Base-by-base conservation (phyloP, 805 yeast species). In the Millerozyma acaciae region DNA sequence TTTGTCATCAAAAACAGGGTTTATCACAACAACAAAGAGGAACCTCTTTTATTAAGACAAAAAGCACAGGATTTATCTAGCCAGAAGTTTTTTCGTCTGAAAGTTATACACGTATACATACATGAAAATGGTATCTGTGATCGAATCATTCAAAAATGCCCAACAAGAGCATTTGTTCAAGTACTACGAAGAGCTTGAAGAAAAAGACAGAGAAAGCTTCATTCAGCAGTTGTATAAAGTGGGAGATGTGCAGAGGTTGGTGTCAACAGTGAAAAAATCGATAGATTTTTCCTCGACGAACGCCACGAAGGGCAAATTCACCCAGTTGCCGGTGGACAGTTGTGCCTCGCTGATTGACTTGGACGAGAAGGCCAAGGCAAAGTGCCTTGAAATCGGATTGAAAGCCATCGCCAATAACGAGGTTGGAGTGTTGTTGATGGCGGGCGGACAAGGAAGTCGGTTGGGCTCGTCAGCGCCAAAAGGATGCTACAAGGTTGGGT, bases 391-490 rank as follows among this genome's bases (percentile, higher is more conserved):
- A 2, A 26, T 62, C 10, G 99, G 98, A 9, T 57, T 80, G 12
- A 64, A 76, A 16, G 84, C 90, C 19, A 80, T 93, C 34, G 57
- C 75, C 12, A 57, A 66, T 9, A 81, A 81, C 43, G 76, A 83
- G 50, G 97, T 90, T 16, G 98, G 87, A 21, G 90, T 93, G 4
- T 69, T 93, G 26, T 68, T 93, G 33, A 82, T 93, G 84, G 97
- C 99, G 8, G 99, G 99, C 36, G 99, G 99, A 31, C 98, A 93
- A 60, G 99, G 99, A 20, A 84, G 97, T 6, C 73, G 99, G 42
- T 68, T 93, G 34, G 98, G 98, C 1, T 87, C 96, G 1, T 65
- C 78, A 4, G 76, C 67, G 16, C 99, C 99, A 22, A 93, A 93
- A 60, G 99, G 99, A 1, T 90, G 97, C 60, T 93, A 77, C 54